Conservation (phyloP, 352 stramenopile genomes). For the Phytophthora brassicae region DNA sequence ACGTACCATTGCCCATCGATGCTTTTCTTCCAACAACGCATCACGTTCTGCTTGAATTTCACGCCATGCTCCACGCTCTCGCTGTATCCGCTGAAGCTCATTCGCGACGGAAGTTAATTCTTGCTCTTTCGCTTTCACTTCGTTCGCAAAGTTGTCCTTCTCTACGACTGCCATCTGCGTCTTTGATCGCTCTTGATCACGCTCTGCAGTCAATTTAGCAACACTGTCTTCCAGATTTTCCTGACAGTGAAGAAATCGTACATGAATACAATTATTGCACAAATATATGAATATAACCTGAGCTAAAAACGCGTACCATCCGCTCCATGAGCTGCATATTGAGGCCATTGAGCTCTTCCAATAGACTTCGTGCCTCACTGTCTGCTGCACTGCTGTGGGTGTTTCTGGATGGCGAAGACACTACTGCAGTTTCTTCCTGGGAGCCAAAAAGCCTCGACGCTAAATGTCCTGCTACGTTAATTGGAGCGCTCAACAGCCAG, state of each 20-base stretch:
- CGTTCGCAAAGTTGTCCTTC: slow-evolving; percentile 59
- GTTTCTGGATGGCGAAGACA: slow-evolving; percentile 20
- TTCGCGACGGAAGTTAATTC: slow-evolving; percentile 48
- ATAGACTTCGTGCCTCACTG: slow-evolving; percentile 62
- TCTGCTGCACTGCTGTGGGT: slow-evolving; percentile 26
- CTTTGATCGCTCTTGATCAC: slow-evolving; percentile 73
- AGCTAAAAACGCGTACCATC: slow-evolving; percentile 43
- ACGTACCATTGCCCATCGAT: slow-evolving; percentile 79
- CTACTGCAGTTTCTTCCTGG: slow-evolving; percentile 30
- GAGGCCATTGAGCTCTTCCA: slow-evolving; percentile 82
- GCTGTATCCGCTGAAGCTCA: slow-evolving; percentile 73
- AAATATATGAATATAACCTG: not conserved
- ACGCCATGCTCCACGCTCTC: slow-evolving; percentile 73
- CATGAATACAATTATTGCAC: not conserved
- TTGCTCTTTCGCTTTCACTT: slow-evolving; percentile 49
- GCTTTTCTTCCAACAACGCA: slow-evolving; percentile 79
- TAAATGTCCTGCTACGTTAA: slow-evolving; percentile 61
- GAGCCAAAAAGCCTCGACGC: slow-evolving; percentile 75
- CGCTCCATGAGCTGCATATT: slow-evolving; percentile 85
- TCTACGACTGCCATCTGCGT: slow-evolving; percentile 63
- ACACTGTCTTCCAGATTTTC: slow-evolving; percentile 75
- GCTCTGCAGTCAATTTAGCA: slow-evolving; percentile 69
- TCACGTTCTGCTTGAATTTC: slow-evolving; percentile 82
- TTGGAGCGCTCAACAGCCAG: slow-evolving; percentile 68
- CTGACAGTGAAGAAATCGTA: slow-evolving; percentile 24